These are phyloP conservation scores for Russula sp. DNA, from an alignment of 768 basidiomycete species.

Conservation along the genomic window DNA sequence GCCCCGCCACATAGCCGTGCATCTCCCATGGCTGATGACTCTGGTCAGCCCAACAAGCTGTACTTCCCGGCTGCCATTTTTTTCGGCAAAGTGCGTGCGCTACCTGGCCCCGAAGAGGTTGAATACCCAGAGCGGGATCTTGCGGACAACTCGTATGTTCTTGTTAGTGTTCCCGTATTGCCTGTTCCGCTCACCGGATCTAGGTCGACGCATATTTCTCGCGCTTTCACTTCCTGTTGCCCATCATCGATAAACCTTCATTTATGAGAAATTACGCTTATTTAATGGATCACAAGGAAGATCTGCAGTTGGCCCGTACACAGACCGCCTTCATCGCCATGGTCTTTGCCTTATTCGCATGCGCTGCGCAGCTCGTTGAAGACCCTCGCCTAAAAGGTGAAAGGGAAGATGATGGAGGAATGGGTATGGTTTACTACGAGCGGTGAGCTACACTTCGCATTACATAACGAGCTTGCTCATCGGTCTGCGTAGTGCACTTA, in stretches of 20 bases:
- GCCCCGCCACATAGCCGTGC: constrained; percentile 71
- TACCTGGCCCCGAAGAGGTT: constrained; percentile 81
- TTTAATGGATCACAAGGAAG: constrained; percentile 68
- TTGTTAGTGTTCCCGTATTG: neutral
- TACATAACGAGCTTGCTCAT: neutral
- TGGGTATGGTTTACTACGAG: constrained; percentile 89
- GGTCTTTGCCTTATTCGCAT: constrained; percentile 88
- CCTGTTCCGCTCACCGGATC: constrained; percentile 33
- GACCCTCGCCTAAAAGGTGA: constrained; percentile 65
- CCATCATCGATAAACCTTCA: constrained; percentile 80
- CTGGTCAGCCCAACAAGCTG: constrained; percentile 75
- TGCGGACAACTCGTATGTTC: constrained; percentile 77
- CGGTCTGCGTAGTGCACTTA: constrained; percentile 61
- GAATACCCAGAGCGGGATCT: constrained; percentile 83
- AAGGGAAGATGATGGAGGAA: constrained; percentile 70
- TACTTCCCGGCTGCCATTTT: constrained; percentile 88
- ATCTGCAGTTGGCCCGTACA: constrained; percentile 50
- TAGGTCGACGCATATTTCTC: constrained; percentile 87
- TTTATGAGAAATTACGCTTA: constrained; percentile 70
- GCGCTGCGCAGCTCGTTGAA: constrained; percentile 73
- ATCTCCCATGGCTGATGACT: constrained; percentile 83
- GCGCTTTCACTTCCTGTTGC: constrained; percentile 84
- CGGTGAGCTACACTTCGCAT: constrained; percentile 48
- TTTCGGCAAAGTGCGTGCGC: constrained; percentile 80
- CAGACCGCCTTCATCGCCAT: constrained; percentile 78